A percentile compares a stretch with the other conserved stretches of the same genome.
Conservation (phyloP, 306 rosid species). For the Canavalia ensiformis region DNA sequence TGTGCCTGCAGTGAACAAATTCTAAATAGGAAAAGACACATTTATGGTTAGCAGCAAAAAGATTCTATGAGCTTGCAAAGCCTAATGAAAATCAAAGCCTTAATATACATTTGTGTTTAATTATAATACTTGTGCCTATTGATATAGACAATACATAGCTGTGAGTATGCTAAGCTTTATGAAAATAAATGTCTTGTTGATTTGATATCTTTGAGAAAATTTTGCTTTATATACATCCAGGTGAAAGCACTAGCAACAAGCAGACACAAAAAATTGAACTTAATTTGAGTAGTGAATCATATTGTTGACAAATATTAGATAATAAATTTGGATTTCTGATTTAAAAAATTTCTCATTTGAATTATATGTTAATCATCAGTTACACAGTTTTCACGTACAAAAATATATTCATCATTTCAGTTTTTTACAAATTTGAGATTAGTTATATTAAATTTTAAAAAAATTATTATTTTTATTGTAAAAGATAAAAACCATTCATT, state of each 20-base stretch:
- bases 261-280: neutral
- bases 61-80: neutral
- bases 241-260: neutral
- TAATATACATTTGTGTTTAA: neutral
- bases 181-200: neutral
- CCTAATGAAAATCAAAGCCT: neutral
- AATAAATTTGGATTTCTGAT: neutral
- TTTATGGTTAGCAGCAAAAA: neutral
- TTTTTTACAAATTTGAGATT: no score
- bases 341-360: neutral
- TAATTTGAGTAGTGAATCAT: neutral
- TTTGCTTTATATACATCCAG: neutral
- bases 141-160: neutral
- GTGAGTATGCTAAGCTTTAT: neutral
- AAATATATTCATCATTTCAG: no score
- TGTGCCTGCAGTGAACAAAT: constrained; percentile 58
- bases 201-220: neutral
- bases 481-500: no score
- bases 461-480: no score
- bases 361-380: neutral
- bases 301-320: neutral
- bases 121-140: neutral
- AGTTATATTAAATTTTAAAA: no score
- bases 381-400: neutral
- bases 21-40: constrained; percentile 25